Evolutionary conservation across 176 grass and related monocot species (phyloP).

Genomic region (Oryza meyeriana): DNA sequence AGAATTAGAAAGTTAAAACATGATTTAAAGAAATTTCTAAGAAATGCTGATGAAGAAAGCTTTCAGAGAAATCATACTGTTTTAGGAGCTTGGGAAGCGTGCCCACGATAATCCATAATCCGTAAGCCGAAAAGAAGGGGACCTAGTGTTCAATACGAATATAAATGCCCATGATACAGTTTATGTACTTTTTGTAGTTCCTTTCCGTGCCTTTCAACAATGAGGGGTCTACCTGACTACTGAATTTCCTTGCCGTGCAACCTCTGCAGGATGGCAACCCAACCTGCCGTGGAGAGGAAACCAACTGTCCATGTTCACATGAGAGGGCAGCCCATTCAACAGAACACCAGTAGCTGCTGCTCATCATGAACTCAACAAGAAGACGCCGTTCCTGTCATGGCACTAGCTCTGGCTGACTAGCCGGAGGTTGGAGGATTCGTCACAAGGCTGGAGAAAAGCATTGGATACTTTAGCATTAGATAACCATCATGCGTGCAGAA

Average conservation of each 20-base stretch:
- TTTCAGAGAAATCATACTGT: too few relatives aligned
- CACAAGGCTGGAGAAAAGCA: neutral
- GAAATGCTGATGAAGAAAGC: too few relatives aligned
- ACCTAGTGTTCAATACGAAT: neutral
- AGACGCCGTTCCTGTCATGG: neutral
- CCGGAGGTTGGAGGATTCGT: conserved; percentile 2
- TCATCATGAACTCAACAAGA: conserved; percentile 34
- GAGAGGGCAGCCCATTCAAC: conserved; percentile 76
- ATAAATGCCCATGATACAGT: neutral
- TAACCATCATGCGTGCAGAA: neutral
- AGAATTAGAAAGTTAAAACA: too few relatives aligned
- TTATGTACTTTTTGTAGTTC: neutral
- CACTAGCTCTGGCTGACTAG: neutral
- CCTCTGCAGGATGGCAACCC: conserved; percentile 64
- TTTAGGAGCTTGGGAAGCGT: too few relatives aligned
- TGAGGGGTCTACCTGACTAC: neutral
- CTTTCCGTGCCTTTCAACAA: conserved; percentile 3
- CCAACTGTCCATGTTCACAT: conserved; percentile 61
- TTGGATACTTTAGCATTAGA: neutral
- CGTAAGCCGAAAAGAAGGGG: too few relatives aligned
- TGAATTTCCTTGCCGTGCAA: conserved; percentile 13
- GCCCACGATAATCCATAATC: too few relatives aligned
- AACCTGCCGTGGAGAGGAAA: conserved; percentile 48
- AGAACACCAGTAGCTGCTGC: conserved; percentile 71
- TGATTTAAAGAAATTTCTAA: too few relatives aligned